Conservation (phyloP, 2,329 filamentous ascomycete species). For the Hymenotorrendiella dingleyae region DNA sequence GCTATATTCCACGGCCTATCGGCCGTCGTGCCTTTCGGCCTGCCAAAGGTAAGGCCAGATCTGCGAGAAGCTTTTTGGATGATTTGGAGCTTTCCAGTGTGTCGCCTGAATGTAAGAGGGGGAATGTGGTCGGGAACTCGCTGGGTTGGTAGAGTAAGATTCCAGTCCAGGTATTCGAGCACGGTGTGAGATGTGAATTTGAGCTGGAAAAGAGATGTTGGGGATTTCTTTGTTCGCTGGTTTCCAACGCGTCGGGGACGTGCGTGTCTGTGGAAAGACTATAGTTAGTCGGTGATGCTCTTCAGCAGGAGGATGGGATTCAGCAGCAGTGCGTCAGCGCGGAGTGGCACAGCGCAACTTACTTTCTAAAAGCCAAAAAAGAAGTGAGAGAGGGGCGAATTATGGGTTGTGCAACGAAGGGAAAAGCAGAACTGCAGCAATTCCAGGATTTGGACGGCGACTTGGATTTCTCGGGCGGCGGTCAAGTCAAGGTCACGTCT, state of each 20-base stretch:
- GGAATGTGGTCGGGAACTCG: slow-evolving; percentile 4
- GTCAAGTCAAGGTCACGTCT: background rate
- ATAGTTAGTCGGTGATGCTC: slow-evolving; percentile 11
- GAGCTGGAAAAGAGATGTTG: background rate
- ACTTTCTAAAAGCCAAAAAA: background rate
- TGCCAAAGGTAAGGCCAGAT: slow-evolving; percentile 25
- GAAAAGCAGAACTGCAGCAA: background rate
- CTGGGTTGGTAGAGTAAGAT: background rate
- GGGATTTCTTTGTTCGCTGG: slow-evolving; percentile 20
- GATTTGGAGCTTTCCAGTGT: background rate
- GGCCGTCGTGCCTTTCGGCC: slow-evolving; percentile 28
- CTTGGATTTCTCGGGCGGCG: background rate
- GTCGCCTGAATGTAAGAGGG: background rate
- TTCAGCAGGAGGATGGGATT: background rate
- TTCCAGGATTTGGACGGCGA: background rate
- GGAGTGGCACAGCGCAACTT: background rate
- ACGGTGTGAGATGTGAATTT: slow-evolving; percentile 2
- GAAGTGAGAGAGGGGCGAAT: background rate
- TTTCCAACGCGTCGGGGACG: slow-evolving; percentile 16
- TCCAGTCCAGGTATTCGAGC: slow-evolving; percentile 3
- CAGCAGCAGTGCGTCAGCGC: background rate
- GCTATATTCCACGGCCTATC: slow-evolving; percentile 24
- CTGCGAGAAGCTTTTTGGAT: slow-evolving; percentile 9
- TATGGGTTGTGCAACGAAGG: background rate
- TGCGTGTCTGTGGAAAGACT: slow-evolving; percentile 15